Percentiles rank a stretch among this genome's conserved stretches.
phyloP scores from a whole-genome alignment of 2,329 filamentous ascomycete species.

The Dothistroma pini region DNA sequence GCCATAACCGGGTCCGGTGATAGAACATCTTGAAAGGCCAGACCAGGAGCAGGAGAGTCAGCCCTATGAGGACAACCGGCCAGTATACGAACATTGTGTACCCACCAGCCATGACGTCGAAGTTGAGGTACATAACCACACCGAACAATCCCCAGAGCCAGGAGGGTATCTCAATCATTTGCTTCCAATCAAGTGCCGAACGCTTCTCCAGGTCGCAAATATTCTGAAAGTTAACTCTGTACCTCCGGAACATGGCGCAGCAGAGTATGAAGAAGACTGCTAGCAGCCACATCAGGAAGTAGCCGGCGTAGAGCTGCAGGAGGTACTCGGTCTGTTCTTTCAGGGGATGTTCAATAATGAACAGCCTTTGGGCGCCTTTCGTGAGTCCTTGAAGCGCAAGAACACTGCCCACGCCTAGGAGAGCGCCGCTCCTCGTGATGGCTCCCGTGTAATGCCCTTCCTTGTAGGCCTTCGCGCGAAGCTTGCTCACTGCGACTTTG shows the following conservation, averaged over 20 bases:
- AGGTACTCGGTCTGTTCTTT: constrained; percentile 31
- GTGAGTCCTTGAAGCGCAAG: constrained; percentile 45
- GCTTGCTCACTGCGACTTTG: constrained; percentile 84
- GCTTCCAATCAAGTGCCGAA: constrained; percentile 78
- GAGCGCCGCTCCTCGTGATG: constrained; percentile 56
- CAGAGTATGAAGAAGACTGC: constrained; percentile 81
- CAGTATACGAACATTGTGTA: constrained; percentile 77
- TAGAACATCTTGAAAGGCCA: constrained; percentile 68
- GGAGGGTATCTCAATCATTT: constrained; percentile 80
- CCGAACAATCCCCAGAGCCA: constrained; percentile 75
- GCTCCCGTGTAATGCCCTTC: constrained; percentile 56
- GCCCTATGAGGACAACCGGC: constrained; percentile 70
- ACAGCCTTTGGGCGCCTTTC: constrained; percentile 32
- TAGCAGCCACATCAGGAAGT: constrained; percentile 77
- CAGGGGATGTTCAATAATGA: constrained; percentile 5
- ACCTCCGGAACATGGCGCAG: constrained; percentile 74
- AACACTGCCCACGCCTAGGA: constrained; percentile 40
- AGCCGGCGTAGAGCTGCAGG: constrained; percentile 79
- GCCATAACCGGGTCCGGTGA: constrained; percentile 75
- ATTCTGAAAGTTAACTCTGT: constrained; percentile 83
- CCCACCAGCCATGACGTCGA: constrained; percentile 60
- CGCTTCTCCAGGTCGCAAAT: constrained; percentile 94
- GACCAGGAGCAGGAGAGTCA: constrained; percentile 69
- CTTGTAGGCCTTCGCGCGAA: constrained; percentile 66
- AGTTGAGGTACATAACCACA: constrained; percentile 85